Evolutionary conservation across 129 eudicot genomes (phyloP), one percentile per base, ranked within the genome.

Genomic region (Kitagawia praeruptora): DNA sequence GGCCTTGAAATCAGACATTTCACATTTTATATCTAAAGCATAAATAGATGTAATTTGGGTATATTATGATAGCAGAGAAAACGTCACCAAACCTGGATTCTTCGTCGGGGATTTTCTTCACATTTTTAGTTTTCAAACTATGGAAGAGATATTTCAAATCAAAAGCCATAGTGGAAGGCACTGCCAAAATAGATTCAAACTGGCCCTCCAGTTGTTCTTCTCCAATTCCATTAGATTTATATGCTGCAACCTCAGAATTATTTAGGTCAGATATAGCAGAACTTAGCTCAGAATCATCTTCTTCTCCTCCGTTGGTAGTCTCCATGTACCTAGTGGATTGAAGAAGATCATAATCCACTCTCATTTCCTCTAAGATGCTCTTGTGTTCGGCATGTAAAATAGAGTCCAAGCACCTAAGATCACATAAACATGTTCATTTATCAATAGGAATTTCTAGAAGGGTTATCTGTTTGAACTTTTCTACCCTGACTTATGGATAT

Each of bases 361-460:
- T 88, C 97, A 95, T 92, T 85, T 95, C 93, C 89, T 95, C 99
- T 82, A 92, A 77, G 80, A 89, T 83, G 76, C 80, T 79, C 82
- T 92, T 95, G 85, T 95, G 99, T 81, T 95, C 99, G 16, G 97
- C 99, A 81, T 92, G 97, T 81, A 95, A 88, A 67, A 95, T 92
- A n/a, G 93, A 86, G 78, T 95, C 99, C 86, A 95, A 82, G 81
- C 95, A 95, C 85, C 99, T 95, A 81, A 76, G 66, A 64, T 77
- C 8, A 13, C 63, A 82, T 5, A 37, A 31, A 63, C 70, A 63
- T 63, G 38, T n/a, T 48, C 6, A 31, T 48, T 11, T 3, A 53
- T 21, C 10, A 1, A 1, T 1, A 53, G n/a, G 2, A 5, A 5
- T 19, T 5, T 21, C 21, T 53, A 1, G 5, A 53, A 14, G 53